phyloP scores from a whole-genome alignment of 2,329 filamentous ascomycete genomes.

The Diaporthe humulicola region DNA sequence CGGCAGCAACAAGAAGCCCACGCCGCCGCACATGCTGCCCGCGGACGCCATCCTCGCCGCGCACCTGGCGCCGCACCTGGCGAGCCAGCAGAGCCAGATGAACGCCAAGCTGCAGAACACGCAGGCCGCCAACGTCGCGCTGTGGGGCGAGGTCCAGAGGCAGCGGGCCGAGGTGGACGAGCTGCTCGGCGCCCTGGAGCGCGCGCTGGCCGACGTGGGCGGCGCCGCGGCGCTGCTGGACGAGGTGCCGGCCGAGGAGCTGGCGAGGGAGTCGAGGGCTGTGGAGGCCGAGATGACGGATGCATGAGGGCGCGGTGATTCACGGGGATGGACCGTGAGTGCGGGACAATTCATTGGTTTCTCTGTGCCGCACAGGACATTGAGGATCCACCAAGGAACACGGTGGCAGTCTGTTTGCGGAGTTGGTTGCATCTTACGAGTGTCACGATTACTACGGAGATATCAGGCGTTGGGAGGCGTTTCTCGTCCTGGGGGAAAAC shows the following conservation, averaged over 20 bases:
- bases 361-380: not conserved
- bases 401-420: not conserved
- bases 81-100: conserved; percentile 66
- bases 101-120: conserved; percentile 69
- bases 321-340: too few relatives aligned
- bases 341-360: not conserved
- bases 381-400: too few relatives aligned
- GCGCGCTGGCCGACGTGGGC: conserved; percentile 66
- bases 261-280: conserved; percentile 64
- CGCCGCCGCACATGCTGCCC: conserved; percentile 64
- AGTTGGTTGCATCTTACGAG: conserved; percentile 20
- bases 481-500: not conserved
- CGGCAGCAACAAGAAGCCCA: conserved; percentile 44
- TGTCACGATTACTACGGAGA: conserved; percentile 35
- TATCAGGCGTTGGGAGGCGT: conserved; percentile 39
- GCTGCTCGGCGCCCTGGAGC: conserved; percentile 64
- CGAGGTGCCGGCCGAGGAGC: conserved; percentile 57
- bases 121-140: conserved; percentile 67
- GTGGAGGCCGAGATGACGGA: conserved; percentile 57
- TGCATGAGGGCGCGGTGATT: conserved; percentile 31
- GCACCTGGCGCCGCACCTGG: conserved; percentile 67
- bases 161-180: conserved; percentile 69
- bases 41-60: conserved; percentile 65
- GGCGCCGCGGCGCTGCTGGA: conserved; percentile 64
- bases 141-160: conserved; percentile 63